Percentiles rank a stretch among this genome's conserved stretches.
phyloP scores from a whole-genome alignment of 331 rosid species.

The Saraca asoca region DNA sequence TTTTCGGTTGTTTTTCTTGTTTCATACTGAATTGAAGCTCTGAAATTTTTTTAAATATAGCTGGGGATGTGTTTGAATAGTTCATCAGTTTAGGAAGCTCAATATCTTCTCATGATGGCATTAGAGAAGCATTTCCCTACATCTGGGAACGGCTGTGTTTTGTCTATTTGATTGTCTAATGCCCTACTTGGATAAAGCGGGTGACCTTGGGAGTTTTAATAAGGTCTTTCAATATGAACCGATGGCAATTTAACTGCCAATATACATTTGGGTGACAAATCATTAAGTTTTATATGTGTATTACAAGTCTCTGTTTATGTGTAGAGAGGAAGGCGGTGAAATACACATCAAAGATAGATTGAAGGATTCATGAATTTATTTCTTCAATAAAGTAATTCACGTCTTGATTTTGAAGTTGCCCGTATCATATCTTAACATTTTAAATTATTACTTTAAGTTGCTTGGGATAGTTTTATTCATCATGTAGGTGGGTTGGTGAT shows the following conservation, averaged over 20 bases:
- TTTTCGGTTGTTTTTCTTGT: background rate
- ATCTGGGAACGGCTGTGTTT: background rate
- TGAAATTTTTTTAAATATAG: conserved; percentile 6
- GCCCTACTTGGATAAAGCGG: background rate
- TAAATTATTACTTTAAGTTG: too few species aligned
- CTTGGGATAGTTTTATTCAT: background rate
- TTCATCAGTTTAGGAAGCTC: background rate
- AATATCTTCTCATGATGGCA: background rate
- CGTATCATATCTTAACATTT: too few species aligned
- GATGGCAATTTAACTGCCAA: background rate
- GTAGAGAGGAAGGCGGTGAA: background rate
- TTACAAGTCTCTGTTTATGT: background rate
- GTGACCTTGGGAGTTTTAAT: background rate
- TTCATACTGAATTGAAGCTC: background rate
- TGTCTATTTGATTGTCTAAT: background rate
- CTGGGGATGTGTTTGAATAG: conserved; percentile 15
- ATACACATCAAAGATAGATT: too few species aligned
- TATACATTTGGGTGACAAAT: background rate
- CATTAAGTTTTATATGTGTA: conserved; percentile 3
- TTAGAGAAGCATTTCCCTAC: background rate
- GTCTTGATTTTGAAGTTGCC: background rate
- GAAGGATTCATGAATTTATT: background rate
- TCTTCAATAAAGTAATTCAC: background rate
- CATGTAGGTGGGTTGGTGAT: background rate
- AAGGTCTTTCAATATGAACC: background rate